These are phyloP conservation scores for Centella asiatica DNA, from an alignment of 129 eudicot species.

Conservation along the genomic window DNA sequence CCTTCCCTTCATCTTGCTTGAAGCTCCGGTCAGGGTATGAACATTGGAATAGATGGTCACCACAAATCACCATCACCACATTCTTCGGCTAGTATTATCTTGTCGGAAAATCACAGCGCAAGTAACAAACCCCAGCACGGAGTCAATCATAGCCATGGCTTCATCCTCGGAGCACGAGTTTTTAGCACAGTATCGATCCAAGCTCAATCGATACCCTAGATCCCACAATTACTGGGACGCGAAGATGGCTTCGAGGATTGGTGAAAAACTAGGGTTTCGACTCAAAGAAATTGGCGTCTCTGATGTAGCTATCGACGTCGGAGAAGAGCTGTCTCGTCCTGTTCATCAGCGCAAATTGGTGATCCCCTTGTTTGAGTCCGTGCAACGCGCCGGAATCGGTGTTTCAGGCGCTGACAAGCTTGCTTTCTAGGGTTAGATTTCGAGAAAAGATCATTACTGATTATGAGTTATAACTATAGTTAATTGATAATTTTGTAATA, in stretches of 20 bases:
- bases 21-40: too few relatives aligned
- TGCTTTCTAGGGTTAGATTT: conserved; percentile 14
- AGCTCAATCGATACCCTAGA: conserved; percentile 60
- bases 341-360: conserved; percentile 48
- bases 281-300: conserved; percentile 52
- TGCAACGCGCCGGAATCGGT: conserved; percentile 40
- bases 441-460: too few relatives aligned
- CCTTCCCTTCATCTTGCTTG: too few relatives aligned
- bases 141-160: conserved; percentile 82
- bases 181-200: conserved; percentile 48
- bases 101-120: conserved; percentile 82
- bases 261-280: conserved; percentile 59
- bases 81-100: conserved; percentile 58
- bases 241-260: conserved; percentile 53
- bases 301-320: conserved; percentile 34
- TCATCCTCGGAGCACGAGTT: conserved; percentile 80
- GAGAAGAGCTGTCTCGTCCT: conserved; percentile 42
- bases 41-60: too few relatives aligned
- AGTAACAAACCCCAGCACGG: conserved; percentile 43
- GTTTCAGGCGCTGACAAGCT: conserved; percentile 50
- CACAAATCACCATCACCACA: conserved; percentile 29
- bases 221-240: conserved; percentile 54
- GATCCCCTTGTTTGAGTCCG: conserved; percentile 42
- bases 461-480: too few relatives aligned
- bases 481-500: too few relatives aligned